Evolutionary conservation across 106 monocot species (phyloP), one percentile per base, ranked within the genome.

Genomic region (Hemerocallis citrina): DNA sequence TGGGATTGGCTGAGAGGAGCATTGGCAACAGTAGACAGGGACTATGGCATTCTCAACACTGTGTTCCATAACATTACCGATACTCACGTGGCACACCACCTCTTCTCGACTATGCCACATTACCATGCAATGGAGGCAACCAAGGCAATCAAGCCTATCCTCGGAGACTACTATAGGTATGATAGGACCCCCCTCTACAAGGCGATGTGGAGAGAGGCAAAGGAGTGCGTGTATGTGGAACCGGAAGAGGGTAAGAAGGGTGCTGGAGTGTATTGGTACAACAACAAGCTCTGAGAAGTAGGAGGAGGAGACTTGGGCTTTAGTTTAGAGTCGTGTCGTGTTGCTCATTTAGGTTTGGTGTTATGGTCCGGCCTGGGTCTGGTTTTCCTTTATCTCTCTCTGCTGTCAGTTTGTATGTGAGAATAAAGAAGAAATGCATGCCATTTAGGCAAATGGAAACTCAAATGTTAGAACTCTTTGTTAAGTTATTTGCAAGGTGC

Each of bases 1-100:
- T 85, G 84, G 84, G 84, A 85, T 45, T 85, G 84, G 84, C 76
- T 85, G 15, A 64, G 80, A 19, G 85, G 85, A 15, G 79, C 76
- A 15, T 48, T 86, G 37, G 69, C 81, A 14, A 81, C 85, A 9
- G 65, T 86, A 13, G 85, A 86, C 41, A 34, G 59, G 15, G 68
- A 76, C 59, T 81, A 81, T 45, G 77, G 72, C 15, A 3, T 61
- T 1, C 64, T 81, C 12, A 81, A 81, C 54, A 52, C 32, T 37
- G 76, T 81, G 35, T 76, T 81, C 63, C 81, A 81, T 34, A 57
- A 72, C 72, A 81, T 72, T 35, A 76, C 72, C 7, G 76, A 76
- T 30, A 76, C 73, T 28, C 76, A 81, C 48, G 81, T 81, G 3
- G 72, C 59, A 8, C 81, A 81, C 55, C 81, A 81, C 47, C 72